These are phyloP conservation scores for Nigrospora osmanthi DNA, from an alignment of 2,329 filamentous ascomycete genomes.

Conservation along the genomic window DNA sequence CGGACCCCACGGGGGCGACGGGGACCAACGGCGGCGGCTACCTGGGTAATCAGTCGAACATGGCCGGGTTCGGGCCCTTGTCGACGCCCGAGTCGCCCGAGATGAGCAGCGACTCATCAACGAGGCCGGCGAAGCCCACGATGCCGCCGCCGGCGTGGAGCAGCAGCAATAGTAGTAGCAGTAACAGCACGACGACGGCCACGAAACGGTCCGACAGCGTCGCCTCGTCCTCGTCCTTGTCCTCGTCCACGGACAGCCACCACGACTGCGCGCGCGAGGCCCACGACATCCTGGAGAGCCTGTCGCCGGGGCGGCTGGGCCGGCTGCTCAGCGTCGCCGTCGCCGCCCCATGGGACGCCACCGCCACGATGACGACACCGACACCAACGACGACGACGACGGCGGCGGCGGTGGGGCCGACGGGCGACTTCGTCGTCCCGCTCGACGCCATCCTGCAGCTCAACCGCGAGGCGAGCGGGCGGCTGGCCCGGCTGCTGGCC, in stretches of 20 bases:
- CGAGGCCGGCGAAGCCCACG: no score
- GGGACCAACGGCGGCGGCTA: no score
- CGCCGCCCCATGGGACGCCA: no score
- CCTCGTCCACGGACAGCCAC: not conserved
- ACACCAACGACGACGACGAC: no score
- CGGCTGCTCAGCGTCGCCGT: not conserved
- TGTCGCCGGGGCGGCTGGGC: not conserved
- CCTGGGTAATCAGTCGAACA: no score
- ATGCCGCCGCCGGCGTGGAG: no score
- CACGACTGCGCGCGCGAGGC: constrained; percentile 6
- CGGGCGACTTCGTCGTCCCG: constrained; percentile 4
- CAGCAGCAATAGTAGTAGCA: no score
- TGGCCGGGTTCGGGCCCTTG: no score
- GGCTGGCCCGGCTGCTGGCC: constrained; percentile 10
- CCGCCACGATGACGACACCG: not conserved
- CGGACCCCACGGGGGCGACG: no score
- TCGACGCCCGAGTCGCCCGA: no score
- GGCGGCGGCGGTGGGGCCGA: not conserved
- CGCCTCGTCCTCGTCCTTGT: not conserved
- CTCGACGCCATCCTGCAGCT: constrained; percentile 15
- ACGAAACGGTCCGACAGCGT: not conserved
- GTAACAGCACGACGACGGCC: not conserved
- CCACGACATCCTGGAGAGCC: constrained; percentile 6
- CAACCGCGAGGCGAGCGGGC: constrained; percentile 15
- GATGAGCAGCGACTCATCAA: no score